These are phyloP conservation scores for Pilatotrama ljubarskyi DNA, from an alignment of 768 basidiomycete species.

Conservation along the genomic window DNA sequence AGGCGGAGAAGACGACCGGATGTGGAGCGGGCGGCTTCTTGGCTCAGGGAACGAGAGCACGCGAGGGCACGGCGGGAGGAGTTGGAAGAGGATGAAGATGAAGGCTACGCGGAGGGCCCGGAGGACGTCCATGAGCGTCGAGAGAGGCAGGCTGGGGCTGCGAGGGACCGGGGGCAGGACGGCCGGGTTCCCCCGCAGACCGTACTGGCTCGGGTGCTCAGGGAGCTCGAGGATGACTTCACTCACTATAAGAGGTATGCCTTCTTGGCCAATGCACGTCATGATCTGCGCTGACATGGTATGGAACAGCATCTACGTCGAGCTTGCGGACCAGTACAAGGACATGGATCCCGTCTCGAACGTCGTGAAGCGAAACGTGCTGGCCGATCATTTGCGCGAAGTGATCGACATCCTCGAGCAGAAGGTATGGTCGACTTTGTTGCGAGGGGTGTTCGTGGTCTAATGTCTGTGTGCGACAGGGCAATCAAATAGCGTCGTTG, in stretches of 20 bases:
- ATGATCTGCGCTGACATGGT: constrained; percentile 1
- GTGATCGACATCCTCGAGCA: constrained; percentile 91
- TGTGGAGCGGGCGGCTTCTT: constrained; percentile 20
- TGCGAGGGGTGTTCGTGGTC: background rate
- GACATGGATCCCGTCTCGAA: constrained; percentile 83
- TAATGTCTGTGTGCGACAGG: constrained; percentile 44
- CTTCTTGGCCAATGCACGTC: constrained; percentile 13
- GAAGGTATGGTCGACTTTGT: constrained; percentile 54
- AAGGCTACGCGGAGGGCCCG: constrained; percentile 48
- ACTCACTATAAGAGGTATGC: constrained; percentile 88
- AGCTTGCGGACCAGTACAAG: constrained; percentile 92
- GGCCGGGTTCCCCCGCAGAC: constrained; percentile 79
- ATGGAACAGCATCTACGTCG: constrained; percentile 75
- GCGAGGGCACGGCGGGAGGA: background rate
- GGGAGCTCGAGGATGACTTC: constrained; percentile 95
- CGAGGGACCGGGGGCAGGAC: constrained; percentile 15
- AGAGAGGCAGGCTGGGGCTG: constrained; percentile 8
- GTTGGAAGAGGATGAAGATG: constrained; percentile 39
- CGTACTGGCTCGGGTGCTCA: constrained; percentile 75
- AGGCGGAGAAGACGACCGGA: constrained; percentile 32
- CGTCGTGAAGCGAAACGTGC: constrained; percentile 76
- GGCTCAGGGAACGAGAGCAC: constrained; percentile 23
- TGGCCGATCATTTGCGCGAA: constrained; percentile 86
- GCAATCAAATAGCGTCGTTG: constrained; percentile 90
- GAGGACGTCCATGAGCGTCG: constrained; percentile 35